Evolutionary conservation across 2,329 filamentous ascomycete species (phyloP).

Genomic region (Alternaria sp.): DNA sequence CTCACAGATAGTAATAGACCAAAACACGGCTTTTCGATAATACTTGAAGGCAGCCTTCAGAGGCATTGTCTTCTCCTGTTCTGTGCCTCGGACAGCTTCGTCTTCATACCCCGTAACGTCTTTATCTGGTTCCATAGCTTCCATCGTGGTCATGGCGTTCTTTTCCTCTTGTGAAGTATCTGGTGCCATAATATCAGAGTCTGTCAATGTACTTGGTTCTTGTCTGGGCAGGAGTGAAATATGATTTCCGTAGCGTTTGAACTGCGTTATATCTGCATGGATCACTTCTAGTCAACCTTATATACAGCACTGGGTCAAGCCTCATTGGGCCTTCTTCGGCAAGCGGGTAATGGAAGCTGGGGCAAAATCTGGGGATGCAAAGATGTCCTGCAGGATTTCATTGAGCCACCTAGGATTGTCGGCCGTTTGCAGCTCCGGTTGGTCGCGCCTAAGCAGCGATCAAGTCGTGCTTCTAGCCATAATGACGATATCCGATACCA

Average conservation of each 20-base stretch:
- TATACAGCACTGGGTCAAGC: too few species aligned
- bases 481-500: neutral
- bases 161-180: too few species aligned
- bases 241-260: too few species aligned
- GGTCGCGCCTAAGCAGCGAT: neutral
- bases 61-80: slow-evolving; percentile 11
- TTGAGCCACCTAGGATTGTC: neutral
- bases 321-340: too few species aligned
- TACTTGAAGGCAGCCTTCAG: slow-evolving; percentile 74
- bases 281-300: too few species aligned
- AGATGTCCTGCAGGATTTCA: neutral
- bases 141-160: too few species aligned
- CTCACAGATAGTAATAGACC: slow-evolving; percentile 75
- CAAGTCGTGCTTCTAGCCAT: neutral
- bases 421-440: neutral
- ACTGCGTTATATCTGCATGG: too few species aligned
- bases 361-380: neutral
- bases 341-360: too few species aligned
- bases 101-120: neutral
- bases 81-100: slow-evolving; percentile 9
- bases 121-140: neutral
- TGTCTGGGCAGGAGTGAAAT: too few species aligned
- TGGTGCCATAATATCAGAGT: too few species aligned
- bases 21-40: slow-evolving; percentile 82
- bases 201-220: too few species aligned